phyloP scores from a whole-genome alignment of 2,329 filamentous ascomycete genomes.

The Arthrobotrys conoides region DNA sequence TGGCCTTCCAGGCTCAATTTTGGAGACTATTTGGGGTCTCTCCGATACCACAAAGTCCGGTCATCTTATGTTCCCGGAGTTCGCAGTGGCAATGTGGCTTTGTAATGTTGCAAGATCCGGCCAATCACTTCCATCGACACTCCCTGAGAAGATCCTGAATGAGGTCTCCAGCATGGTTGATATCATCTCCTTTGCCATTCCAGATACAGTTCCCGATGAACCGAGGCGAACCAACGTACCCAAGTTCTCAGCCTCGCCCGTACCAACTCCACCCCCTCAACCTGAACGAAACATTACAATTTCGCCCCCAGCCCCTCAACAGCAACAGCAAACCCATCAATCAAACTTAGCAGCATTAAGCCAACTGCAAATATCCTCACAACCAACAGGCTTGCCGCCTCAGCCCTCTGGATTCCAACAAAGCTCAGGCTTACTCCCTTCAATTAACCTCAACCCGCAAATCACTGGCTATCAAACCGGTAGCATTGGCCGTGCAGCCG shows the following conservation, averaged over 20 bases:
- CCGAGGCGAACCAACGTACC: constrained; percentile 77
- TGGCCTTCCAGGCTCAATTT: constrained; percentile 80
- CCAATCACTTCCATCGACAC: constrained; percentile 79
- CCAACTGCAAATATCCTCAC: constrained; percentile 59
- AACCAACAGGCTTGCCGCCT: constrained; percentile 72
- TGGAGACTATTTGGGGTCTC: constrained; percentile 74
- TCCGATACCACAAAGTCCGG: constrained; percentile 97
- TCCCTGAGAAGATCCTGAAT: constrained; percentile 91
- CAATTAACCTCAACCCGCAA: constrained; percentile 72
- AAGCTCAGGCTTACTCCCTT: constrained; percentile 68
- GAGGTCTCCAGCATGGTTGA: constrained; percentile 99
- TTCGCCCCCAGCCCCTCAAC: constrained; percentile 65
- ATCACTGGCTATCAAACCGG: constrained; percentile 78
- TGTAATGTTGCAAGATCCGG: constrained; percentile 94
- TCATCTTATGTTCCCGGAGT: constrained; percentile 96
- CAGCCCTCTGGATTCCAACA: constrained; percentile 80
- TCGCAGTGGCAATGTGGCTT: constrained; percentile 97
- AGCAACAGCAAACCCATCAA: constrained; percentile 69
- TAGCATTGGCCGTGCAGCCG: constrained; percentile 40
- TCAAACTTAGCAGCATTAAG: constrained; percentile 61
- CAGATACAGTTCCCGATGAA: constrained; percentile 76
- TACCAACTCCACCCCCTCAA: constrained; percentile 69
- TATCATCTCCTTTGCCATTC: constrained; percentile 95
- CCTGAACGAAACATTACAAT: constrained; percentile 65
- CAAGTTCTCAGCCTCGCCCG: constrained; percentile 73